Evolutionary conservation across 805 yeast genomes (phyloP), one percentile per base, ranked within the genome.

Genomic region (Pichia cabralensis): DNA sequence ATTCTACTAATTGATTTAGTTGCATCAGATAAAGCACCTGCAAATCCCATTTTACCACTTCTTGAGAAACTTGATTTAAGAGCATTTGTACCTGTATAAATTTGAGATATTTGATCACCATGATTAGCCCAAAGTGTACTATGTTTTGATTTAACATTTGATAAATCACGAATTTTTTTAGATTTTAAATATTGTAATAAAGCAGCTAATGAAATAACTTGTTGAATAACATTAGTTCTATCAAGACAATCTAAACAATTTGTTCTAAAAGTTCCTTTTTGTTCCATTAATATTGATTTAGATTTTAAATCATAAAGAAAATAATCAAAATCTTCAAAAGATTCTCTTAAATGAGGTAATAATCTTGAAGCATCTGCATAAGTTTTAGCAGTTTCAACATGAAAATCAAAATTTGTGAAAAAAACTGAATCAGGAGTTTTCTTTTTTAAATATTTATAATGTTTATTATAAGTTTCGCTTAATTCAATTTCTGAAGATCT

Each of bases 21-120:
- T 4, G 94, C 96, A 60, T 92, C 99, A 0, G 95, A 81, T n/a
- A 92, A 59, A 0, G 96, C 96, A 23, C 97, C 96, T 0, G 97
- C 97, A 35, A 92, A 61, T 28, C 89, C 85, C 96, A 88, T 86
- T 50, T 88, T 89, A 17, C 98, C 98, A 20, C 83, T 78, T 52
- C 99, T 71, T 2, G 97, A 83, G 51, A 81, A 92, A 4, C 96
- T 85, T 0, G 96, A 83, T 56, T 92, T 92, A 42, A 92, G 65
- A 0, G 99, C 99, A 41, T 94, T 94, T 0, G 99, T 92, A 20
- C 98, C 97, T 0, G 98, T 89, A 58, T 92, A 92, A 13, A 92
- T 89, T 53, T 84, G 94, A 3, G 96, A 84, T 5, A 92, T 77
- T 45, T 85, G 95, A 56, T 92, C 98, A 37, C 98, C 99, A 56